Evolutionary conservation across 305 asterid genomes (phyloP).

Genomic region (Withania somnifera): DNA sequence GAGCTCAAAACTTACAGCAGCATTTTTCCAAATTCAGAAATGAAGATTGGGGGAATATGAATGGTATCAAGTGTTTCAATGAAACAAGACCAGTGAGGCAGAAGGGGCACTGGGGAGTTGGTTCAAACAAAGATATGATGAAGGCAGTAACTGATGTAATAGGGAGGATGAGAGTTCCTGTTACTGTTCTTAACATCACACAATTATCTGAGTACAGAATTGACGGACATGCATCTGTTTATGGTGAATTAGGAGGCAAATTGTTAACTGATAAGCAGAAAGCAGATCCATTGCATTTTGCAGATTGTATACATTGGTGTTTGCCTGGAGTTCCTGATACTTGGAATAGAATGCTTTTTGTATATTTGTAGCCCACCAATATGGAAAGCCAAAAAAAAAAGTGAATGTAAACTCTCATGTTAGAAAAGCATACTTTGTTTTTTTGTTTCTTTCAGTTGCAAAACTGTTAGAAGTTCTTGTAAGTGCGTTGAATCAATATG

Average conservation of each 20-base stretch:
- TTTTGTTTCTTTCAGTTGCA: not conserved
- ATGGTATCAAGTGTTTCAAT: conserved; percentile 66
- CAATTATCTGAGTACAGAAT: conserved; percentile 68
- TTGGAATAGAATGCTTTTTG: conserved; percentile 64
- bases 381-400: not conserved
- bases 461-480: not conserved
- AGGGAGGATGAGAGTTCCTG: conserved; percentile 49
- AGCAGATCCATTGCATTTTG: conserved; percentile 57
- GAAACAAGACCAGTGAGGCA: conserved; percentile 52
- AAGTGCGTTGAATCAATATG: not conserved
- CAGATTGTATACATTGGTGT: conserved; percentile 95
- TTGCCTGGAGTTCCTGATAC: conserved; percentile 94
- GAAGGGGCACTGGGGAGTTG: conserved; percentile 62
- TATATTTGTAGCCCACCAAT: conserved; percentile 31
- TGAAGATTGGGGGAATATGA: conserved; percentile 56
- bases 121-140: conserved; percentile 58
- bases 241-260: conserved; percentile 52
- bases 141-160: conserved; percentile 38
- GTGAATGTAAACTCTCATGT: not conserved
- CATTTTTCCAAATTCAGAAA: conserved; percentile 25
- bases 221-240: conserved; percentile 70
- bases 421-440: not conserved
- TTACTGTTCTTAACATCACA: conserved; percentile 63
- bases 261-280: conserved; percentile 52
- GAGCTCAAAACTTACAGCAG: not conserved